These are phyloP conservation scores for Flaveria robusta DNA, from an alignment of 129 eudicot genomes.

Conservation along the genomic window DNA sequence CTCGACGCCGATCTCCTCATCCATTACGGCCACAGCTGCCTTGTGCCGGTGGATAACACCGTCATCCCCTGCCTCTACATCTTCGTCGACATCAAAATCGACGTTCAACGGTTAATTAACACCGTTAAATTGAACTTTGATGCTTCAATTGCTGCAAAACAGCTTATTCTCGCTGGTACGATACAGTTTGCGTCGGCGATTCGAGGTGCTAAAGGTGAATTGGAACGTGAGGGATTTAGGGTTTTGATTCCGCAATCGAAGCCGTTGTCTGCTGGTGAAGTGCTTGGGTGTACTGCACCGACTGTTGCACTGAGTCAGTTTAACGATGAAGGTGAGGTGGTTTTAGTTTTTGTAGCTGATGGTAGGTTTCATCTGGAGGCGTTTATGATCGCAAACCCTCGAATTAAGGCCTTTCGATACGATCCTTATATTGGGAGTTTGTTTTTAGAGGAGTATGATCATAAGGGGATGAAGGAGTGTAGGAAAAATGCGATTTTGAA, in stretches of 20 bases:
- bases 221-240: conserved; percentile 70
- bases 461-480: conserved; percentile 79
- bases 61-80: conserved; percentile 79
- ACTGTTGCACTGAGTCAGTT: conserved; percentile 29
- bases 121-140: conserved; percentile 36
- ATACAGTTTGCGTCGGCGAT: conserved; percentile 80
- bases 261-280: conserved; percentile 96
- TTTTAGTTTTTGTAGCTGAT: conserved; percentile 83
- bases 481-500: conserved; percentile 68
- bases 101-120: conserved; percentile 40
- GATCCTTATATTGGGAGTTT: conserved; percentile 83
- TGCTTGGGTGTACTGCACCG: conserved; percentile 90
- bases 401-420: conserved; percentile 68
- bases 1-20: conserved; percentile 71
- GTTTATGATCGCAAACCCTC: conserved; percentile 90
- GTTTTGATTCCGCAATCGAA: conserved; percentile 84
- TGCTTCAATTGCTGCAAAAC: conserved; percentile 1
- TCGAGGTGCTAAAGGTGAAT: conserved; percentile 68
- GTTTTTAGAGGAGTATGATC: conserved; percentile 93
- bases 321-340: conserved; percentile 32
- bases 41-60: conserved; percentile 78
- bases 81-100: conserved; percentile 77
- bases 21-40: conserved; percentile 91
- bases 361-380: conserved; percentile 98
- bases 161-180: conserved; percentile 70